Evolutionary conservation across 2,329 filamentous ascomycete species (phyloP), one percentile per base, ranked within the genome.

Genomic region (Fusarium equiseti): DNA sequence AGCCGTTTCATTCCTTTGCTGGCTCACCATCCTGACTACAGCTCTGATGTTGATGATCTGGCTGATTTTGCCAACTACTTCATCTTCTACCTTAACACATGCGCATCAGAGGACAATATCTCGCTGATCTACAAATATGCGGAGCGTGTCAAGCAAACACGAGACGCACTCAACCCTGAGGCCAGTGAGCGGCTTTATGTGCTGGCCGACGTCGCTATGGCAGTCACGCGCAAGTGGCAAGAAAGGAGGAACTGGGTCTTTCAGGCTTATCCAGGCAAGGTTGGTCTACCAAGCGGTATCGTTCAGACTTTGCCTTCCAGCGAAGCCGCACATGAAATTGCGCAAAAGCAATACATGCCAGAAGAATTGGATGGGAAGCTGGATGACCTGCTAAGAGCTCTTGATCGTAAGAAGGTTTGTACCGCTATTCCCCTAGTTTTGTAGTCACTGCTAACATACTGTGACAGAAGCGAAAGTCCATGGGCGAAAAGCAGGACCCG

Each of bases 1-100:
- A 90, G 92, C 27, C 90, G 96, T 11, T 87, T 98, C 35, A 85
- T 99, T 55, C 96, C 94, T 51, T 83, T 99, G 45, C 86, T 99
- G 45, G 95, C 95, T 8, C 95, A 98, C 78, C 96, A 99, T 78
- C 95, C 95, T 2, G 96, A 99, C 79, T 98, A 95, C 73, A 89
- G 88, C 66, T 79, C 85, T 3, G 86, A 88, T 8, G 81, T 89
- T 4, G 86, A 89, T 16, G 91, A 94, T 50, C 82, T 98, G 51
- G 85, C 90, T 46, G 93, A 97, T 77, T 95, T 97, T 79, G 90
- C 93, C 8, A 90, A 90, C 73, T 99, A 98, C 79, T 90, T 99
- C 62, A 80, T 98, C 44, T 98, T 95, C 81, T 99, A 97, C 77
- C 85, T 98, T 49, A 90, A 87, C 67, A 89, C 91, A 40, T 90